A percentile compares a stretch with the other conserved stretches of the same genome.
Conservation (phyloP, 768 basidiomycete species). For the Paxillus involutus region DNA sequence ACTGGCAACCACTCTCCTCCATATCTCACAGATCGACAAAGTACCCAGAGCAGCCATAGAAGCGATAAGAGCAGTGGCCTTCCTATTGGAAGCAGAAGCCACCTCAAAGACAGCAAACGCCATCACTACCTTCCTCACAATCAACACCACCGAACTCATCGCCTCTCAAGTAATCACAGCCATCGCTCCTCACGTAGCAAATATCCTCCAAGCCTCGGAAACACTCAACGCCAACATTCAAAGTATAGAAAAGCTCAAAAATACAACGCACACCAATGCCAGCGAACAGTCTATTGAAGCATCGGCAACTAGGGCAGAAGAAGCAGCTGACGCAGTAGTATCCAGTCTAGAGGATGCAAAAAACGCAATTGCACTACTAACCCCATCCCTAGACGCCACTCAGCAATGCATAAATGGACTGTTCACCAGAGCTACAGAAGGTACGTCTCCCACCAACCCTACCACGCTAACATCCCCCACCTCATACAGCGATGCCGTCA, state of each 20-base stretch:
- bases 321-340: background rate
- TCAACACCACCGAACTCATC: too few species aligned
- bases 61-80: background rate
- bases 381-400: background rate
- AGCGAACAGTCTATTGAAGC: background rate
- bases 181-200: background rate
- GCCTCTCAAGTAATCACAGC: background rate
- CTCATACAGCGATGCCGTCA: background rate
- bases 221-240: background rate
- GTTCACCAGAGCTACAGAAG: background rate
- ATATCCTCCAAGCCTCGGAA: background rate
- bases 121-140: too few species aligned
- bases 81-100: background rate
- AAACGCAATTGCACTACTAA: background rate
- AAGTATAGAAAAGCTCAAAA: background rate
- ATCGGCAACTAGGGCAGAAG: background rate
- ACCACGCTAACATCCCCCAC: too few species aligned
- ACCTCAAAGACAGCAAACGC: too few species aligned
- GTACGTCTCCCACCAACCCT: background rate
- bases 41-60: background rate
- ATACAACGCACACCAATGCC: too few species aligned
- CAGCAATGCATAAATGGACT: background rate
- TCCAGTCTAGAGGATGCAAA: background rate
- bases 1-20: background rate
- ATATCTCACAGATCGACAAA: background rate